Evolutionary conservation across 1,284 basidiomycete genomes (phyloP), one percentile per base, ranked within the genome.

Genomic region (Marasmius tenuissimus): DNA sequence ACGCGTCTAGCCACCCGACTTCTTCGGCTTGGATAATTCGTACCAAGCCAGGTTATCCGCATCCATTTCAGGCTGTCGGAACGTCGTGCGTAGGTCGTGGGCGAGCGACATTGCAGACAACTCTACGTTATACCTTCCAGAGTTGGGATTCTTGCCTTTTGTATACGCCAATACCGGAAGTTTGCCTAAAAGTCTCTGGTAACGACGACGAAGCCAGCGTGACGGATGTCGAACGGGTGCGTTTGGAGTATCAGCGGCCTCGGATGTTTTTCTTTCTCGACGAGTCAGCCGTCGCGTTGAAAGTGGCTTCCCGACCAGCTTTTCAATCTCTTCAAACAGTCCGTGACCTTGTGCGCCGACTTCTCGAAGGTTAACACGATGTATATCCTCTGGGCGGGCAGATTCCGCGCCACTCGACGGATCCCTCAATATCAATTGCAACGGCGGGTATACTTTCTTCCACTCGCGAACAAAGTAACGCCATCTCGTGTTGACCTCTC

Each of bases 401-500:
- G 10, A 57, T 49, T 33, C 45, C 0, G 48, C 16, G 3, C 51
- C 62, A 55, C 61, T 53, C 34, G 67, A 42, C 5, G 52, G 34
- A 35, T 62, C 63, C 34, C 69, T 63, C 3, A 76, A 67, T 22
- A 69, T 72, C n/a, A 84, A 69, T 63, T 86, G 78, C 20, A 92
- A 69, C 4, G 91, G 90, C 33, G 87, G 85, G 14, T 74, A 68
- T 9, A 88, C 71, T 67, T 85, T 88, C 66, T 78, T 81, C 65
- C 76, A 76, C 68, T 91, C 84, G 4, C 65, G 62, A 11, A 72
- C 76, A 72, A 86, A 92, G 69, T 80, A 91, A 18, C 86, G 81
- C 84, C 87, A 83, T n/a, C 84, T 84, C 57, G 87, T 80, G 71
- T 94, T 93, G 47, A 85, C 80, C 69, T 91, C 83, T 45, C 91